Conservation (phyloP, 805 yeast species). For the Wickerhamiella dianesei region DNA sequence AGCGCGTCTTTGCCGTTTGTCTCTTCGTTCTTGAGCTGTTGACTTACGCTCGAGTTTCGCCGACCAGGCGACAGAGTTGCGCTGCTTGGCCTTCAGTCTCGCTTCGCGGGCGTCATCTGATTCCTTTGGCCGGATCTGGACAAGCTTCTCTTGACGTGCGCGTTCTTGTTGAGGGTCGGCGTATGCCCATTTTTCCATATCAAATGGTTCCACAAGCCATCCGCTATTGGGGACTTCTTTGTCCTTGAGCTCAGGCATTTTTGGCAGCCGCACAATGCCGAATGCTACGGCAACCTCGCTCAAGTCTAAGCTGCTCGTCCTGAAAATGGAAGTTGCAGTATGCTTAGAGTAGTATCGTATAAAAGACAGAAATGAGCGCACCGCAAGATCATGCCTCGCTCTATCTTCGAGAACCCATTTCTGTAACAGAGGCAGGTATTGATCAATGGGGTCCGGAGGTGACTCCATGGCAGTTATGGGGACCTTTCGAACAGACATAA, state of each 20-base stretch:
- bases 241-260: constrained; percentile 76
- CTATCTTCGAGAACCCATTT: constrained; percentile 61
- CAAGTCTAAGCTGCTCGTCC: constrained; percentile 59
- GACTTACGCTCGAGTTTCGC: constrained; percentile 52
- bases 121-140: constrained; percentile 23
- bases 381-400: constrained; percentile 66
- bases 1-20: constrained; percentile 53
- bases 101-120: constrained; percentile 23
- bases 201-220: constrained; percentile 51
- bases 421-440: constrained; percentile 23
- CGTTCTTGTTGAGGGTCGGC: constrained; percentile 51
- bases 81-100: constrained; percentile 8
- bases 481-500: constrained; percentile 61
- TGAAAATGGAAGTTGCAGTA: constrained; percentile 73
- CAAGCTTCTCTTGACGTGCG: constrained; percentile 44
- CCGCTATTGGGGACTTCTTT: constrained; percentile 55
- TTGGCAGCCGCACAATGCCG: constrained; percentile 73
- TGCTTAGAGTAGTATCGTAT: constrained; percentile 79
- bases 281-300: constrained; percentile 58
- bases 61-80: constrained; percentile 65
- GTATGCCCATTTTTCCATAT: constrained; percentile 54
- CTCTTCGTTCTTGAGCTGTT: constrained; percentile 46
- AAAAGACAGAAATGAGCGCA: constrained; percentile 70
- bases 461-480: constrained; percentile 24
- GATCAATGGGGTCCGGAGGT: constrained; percentile 2